Conservation (phyloP, 2,329 filamentous ascomycete species). For the Neonectria sp. region DNA sequence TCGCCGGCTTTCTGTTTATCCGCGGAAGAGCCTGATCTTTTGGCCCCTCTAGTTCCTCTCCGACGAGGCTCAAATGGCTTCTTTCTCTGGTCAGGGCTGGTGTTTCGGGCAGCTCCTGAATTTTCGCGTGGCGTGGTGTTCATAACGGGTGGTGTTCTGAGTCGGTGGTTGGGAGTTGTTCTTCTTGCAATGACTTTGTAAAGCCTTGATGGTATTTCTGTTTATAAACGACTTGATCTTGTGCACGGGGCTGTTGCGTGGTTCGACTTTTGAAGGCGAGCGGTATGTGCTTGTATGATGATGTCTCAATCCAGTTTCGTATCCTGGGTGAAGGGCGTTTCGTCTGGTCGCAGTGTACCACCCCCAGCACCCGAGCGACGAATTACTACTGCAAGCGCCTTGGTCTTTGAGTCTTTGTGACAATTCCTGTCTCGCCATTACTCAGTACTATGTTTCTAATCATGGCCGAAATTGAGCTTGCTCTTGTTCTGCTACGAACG, state of each 20-base stretch:
- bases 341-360: background rate
- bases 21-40: constrained; percentile 6
- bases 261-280: background rate
- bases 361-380: background rate
- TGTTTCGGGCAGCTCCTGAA: background rate
- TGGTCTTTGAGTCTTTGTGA: background rate
- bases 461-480: no score
- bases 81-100: no score
- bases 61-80: background rate
- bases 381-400: background rate
- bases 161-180: background rate
- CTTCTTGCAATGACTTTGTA: background rate
- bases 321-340: background rate
- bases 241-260: background rate
- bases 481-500: no score
- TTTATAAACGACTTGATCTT: background rate
- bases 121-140: background rate
- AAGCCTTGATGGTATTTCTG: background rate
- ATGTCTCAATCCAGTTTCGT: background rate
- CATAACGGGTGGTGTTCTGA: background rate
- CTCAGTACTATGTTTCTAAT: background rate
- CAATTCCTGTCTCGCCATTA: background rate
- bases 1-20: background rate
- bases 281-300: background rate
- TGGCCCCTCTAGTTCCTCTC: constrained; percentile 21